Conservation (phyloP, 345 rosid genomes). For the Bruguiera gymnorhiza region DNA sequence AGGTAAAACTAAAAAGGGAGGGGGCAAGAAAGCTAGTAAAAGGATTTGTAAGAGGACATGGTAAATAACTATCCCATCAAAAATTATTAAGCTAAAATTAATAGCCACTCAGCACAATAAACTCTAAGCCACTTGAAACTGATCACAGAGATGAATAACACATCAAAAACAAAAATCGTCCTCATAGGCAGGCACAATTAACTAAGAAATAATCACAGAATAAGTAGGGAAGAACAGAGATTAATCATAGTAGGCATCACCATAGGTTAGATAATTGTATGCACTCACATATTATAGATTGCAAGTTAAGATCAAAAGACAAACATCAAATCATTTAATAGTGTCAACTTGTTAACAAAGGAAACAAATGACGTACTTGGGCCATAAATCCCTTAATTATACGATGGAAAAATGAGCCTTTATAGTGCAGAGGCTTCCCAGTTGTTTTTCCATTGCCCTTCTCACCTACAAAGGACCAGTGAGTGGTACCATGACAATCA, state of each 20-base stretch:
- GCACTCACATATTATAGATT: no score
- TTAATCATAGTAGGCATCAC: no score
- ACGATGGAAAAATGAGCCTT: conserved; percentile 86
- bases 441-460: conserved; percentile 78
- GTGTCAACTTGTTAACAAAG: conserved; percentile 3
- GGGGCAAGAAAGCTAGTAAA: no score
- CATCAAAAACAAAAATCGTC: not conserved
- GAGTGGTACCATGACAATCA: conserved; percentile 8
- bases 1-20: no score
- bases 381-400: conserved; percentile 94
- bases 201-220: no score
- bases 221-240: no score
- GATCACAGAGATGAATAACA: not conserved
- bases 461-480: conserved; percentile 61
- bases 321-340: not conserved
- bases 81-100: not conserved
- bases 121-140: not conserved
- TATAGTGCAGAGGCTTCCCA: conserved; percentile 78
- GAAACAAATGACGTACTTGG: conserved; percentile 52
- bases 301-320: no score
- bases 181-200: not conserved
- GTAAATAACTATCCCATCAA: not conserved
- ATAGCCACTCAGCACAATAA: not conserved
- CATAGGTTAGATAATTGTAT: no score
- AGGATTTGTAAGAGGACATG: no score